These are phyloP conservation scores for Neonectria ditissima DNA, from an alignment of 2,329 filamentous ascomycete genomes.

Conservation along the genomic window DNA sequence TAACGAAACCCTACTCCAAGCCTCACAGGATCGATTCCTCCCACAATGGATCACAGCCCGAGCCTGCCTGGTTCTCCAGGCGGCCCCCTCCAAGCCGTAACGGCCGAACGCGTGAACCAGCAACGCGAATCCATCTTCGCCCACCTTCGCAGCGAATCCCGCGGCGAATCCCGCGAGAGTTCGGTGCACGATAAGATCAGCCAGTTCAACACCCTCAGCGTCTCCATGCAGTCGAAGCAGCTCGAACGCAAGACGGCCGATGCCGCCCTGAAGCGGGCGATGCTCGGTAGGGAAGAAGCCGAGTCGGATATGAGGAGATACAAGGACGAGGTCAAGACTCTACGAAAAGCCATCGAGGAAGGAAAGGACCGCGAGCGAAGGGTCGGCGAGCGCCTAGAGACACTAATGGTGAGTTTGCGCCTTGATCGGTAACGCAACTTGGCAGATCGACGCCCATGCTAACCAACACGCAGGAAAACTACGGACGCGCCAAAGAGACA, in stretches of 20 bases:
- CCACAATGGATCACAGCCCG: slow-evolving; percentile 47
- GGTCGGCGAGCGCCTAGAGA: slow-evolving; percentile 75
- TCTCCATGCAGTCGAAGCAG: slow-evolving; percentile 70
- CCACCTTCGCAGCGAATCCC: slow-evolving; percentile 50
- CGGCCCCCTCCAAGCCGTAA: slow-evolving; percentile 69
- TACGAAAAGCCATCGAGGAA: slow-evolving; percentile 72
- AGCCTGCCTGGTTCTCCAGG: slow-evolving; percentile 67
- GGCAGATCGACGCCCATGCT: slow-evolving; percentile 18
- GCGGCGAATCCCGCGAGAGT: slow-evolving; percentile 62
- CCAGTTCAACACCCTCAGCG: slow-evolving; percentile 77
- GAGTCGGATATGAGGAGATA: slow-evolving; percentile 75
- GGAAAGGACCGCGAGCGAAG: slow-evolving; percentile 73
- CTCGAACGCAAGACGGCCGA: slow-evolving; percentile 74
- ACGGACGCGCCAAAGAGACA: slow-evolving; percentile 76
- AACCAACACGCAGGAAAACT: slow-evolving; percentile 69
- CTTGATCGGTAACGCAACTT: background rate
- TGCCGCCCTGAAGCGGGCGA: slow-evolving; percentile 73
- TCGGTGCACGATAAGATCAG: slow-evolving; percentile 76
- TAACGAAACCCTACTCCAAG: slow-evolving; percentile 11
- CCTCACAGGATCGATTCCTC: slow-evolving; percentile 1
- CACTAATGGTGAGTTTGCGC: slow-evolving; percentile 68
- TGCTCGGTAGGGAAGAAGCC: slow-evolving; percentile 77
- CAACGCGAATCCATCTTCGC: slow-evolving; percentile 53
- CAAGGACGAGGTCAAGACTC: slow-evolving; percentile 68
- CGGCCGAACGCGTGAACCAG: slow-evolving; percentile 73